Percentiles rank a stretch among this genome's conserved stretches.
Conservation (phyloP, 2,329 filamentous ascomycete genomes). For the Byssothecium circinans region DNA sequence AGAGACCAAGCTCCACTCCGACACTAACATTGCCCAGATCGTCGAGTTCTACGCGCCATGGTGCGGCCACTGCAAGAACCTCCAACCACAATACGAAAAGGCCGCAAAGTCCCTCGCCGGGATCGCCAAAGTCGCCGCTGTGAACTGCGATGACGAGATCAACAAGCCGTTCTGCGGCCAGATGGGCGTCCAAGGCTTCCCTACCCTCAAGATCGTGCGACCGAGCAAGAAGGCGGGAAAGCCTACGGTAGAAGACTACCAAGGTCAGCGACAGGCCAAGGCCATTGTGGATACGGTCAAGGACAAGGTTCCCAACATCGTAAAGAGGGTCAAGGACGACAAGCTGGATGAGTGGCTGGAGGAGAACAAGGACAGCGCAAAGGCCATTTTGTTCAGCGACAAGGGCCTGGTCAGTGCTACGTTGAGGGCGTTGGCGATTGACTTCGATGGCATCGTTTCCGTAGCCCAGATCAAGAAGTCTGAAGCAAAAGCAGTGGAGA, state of each 20-base stretch:
- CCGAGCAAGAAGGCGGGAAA: slow-evolving; percentile 79
- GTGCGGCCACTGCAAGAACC: slow-evolving; percentile 96
- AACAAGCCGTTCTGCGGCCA: slow-evolving; percentile 86
- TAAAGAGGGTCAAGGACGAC: slow-evolving; percentile 78
- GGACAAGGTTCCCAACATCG: slow-evolving; percentile 88
- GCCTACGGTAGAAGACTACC: slow-evolving; percentile 87
- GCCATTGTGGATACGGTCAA: slow-evolving; percentile 84
- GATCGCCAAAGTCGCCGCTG: slow-evolving; percentile 87
- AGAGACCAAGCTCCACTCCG: no score
- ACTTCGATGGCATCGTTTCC: slow-evolving; percentile 78
- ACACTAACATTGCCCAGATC: no score
- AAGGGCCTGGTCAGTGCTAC: slow-evolving; percentile 87
- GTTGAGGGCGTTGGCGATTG: slow-evolving; percentile 82
- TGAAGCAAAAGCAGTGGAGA: slow-evolving; percentile 69
- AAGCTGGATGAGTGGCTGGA: slow-evolving; percentile 74
- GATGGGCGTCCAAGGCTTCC: slow-evolving; percentile 92
- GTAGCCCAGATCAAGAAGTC: slow-evolving; percentile 84
- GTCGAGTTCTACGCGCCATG: slow-evolving; percentile 86
- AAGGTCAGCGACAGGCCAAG: slow-evolving; percentile 80
- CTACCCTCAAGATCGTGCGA: slow-evolving; percentile 89
- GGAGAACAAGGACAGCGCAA: slow-evolving; percentile 68
- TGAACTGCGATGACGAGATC: slow-evolving; percentile 90
- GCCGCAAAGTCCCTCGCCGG: slow-evolving; percentile 87
- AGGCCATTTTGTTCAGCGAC: slow-evolving; percentile 89
- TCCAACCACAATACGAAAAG: slow-evolving; percentile 95